phyloP scores from a whole-genome alignment of 805 yeast species.

The Komagataella populi region DNA sequence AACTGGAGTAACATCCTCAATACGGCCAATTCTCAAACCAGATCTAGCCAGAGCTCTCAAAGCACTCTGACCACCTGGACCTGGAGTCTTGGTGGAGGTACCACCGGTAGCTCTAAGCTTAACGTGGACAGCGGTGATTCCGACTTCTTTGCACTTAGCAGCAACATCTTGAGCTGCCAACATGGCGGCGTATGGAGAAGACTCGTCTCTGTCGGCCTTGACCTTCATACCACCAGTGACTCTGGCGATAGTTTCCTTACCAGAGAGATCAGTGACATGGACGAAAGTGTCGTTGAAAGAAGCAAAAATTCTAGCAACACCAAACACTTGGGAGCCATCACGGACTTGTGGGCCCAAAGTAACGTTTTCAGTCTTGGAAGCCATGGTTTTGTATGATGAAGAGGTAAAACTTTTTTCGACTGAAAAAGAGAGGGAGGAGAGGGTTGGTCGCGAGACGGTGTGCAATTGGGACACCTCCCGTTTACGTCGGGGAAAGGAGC shows the following conservation, averaged over 20 bases:
- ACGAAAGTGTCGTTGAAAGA: conserved; percentile 99
- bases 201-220: conserved; percentile 99
- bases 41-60: conserved; percentile 99
- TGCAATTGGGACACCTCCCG: background rate
- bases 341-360: conserved; percentile 79
- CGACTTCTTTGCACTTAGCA: conserved; percentile 97
- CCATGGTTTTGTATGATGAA: background rate
- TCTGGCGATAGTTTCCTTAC: conserved; percentile 99
- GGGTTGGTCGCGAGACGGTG: background rate
- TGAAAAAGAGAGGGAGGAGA: background rate
- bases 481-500: background rate
- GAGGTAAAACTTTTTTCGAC: background rate
- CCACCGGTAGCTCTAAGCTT: conserved; percentile 99
- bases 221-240: conserved; percentile 99
- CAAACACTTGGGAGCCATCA: conserved; percentile 97
- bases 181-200: conserved; percentile 99
- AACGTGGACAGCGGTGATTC: conserved; percentile 98
- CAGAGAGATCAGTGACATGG: conserved; percentile 98
- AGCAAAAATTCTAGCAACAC: conserved; percentile 99
- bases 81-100: conserved; percentile 99
- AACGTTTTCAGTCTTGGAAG: conserved; percentile 29
- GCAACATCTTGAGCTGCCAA: conserved; percentile 99
- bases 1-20: conserved; percentile 99
- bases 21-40: conserved; percentile 99
- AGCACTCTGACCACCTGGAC: conserved; percentile 99